Conservation (phyloP, 148 eudicot genomes). For the Vaccinium corymbosum region DNA sequence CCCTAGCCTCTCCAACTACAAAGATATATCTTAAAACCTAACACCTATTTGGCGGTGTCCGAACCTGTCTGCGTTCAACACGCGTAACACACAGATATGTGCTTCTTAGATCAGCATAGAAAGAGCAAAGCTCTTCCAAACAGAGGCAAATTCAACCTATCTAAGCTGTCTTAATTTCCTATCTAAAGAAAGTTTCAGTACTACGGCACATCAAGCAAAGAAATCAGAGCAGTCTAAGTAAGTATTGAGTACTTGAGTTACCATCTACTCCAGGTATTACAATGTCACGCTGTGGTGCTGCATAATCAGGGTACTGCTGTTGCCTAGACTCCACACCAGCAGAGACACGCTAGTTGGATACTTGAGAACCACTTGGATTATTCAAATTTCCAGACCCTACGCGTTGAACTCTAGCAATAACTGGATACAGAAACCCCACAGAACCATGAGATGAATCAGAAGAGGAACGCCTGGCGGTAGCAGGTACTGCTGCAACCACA, state of each 20-base stretch:
- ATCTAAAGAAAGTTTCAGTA: neutral
- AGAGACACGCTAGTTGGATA: conserved; percentile 15
- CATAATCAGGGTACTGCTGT: conserved; percentile 16
- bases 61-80: neutral
- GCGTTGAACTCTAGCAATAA: conserved; percentile 47
- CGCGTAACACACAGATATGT: neutral
- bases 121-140: conserved; percentile 16
- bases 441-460: conserved; percentile 37
- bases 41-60: neutral
- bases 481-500: conserved; percentile 42
- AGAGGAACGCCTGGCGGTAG: conserved; percentile 25
- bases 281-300: conserved; percentile 21
- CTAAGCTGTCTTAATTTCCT: neutral
- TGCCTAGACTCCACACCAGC: conserved; percentile 19
- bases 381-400: conserved; percentile 24
- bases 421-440: conserved; percentile 38
- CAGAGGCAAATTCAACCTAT: neutral
- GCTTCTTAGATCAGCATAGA: neutral
- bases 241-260: conserved; percentile 15
- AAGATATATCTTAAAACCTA: neutral
- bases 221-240: neutral
- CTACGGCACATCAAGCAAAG: neutral
- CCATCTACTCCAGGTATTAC: conserved; percentile 28
- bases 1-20: neutral
- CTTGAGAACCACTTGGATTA: conserved; percentile 22